Evolutionary conservation across 192 early-diverging fungal genomes (phyloP), one percentile per base, ranked within the genome.

Genomic region (Coemansia erecta): DNA sequence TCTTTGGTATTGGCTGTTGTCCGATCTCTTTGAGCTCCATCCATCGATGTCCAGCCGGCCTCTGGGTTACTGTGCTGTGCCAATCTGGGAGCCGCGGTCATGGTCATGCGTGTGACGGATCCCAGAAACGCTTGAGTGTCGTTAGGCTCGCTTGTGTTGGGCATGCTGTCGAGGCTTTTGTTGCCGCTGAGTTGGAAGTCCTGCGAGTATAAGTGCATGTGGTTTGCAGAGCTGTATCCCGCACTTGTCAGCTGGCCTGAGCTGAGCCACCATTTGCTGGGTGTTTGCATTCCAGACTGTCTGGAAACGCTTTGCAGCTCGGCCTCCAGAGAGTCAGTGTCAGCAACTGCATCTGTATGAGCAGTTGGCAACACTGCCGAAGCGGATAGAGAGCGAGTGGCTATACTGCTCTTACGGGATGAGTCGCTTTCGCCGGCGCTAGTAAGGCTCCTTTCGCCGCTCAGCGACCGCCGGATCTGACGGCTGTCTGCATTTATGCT

Each of bases 231-330:
- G n/a, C 39, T 48, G 8, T 45, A 56, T 17, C 46, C 51, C 2
- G 47, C 8, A 33, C 54, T 51, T 8, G 54, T 22, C 19, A 11
- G 47, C 15, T 50, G 31, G n/a, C 58, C 67, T 2, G 58, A n/a
- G 22, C 40, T 57, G 11, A 66, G 24, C 76, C 70, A 73, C 76
- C 76, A 79, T 62, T 58, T 61, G 56, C 41, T 55, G 14, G 17
- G 43, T 22, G 56, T 48, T 23, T 41, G 50, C n/a, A 17, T 12
- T 1, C 31, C 45, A n/a, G 37, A 19, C 15, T 46, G 17, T 19
- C 28, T 7, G 4, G 28, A 31, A 31, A 31, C 28, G 28, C 28
- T 31, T 2, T 31, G 28, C 7, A 31, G 39, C 4, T 47, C 18
- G n/a, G 10, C 8, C 42, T 19, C 12, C 8, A 44, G 50, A 15